phyloP scores from a whole-genome alignment of 257 asterid genomes.

The Paulownia fortunei region DNA sequence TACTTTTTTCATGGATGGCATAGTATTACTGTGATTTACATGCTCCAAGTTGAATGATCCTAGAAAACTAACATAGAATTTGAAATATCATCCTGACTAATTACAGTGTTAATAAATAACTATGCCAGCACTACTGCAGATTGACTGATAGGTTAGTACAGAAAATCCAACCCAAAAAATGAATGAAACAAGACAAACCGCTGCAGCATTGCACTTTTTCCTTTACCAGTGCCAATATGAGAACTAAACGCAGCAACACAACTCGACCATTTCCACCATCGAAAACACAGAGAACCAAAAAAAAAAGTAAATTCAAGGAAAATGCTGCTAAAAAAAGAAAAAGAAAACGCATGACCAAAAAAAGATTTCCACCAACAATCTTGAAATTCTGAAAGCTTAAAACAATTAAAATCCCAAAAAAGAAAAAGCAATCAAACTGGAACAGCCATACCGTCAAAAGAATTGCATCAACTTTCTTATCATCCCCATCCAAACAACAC shows the following conservation, averaged over 20 bases:
- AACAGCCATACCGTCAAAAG: conserved; percentile 62
- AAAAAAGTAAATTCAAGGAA: too few relatives aligned
- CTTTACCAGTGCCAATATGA: too few relatives aligned
- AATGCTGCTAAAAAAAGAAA: too few relatives aligned
- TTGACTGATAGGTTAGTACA: neutral
- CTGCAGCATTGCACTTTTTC: too few relatives aligned
- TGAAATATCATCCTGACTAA: neutral
- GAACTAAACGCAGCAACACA: neutral
- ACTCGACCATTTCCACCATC: neutral
- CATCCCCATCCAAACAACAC: conserved; percentile 48
- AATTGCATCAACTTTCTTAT: conserved; percentile 44
- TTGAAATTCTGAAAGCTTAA: neutral
- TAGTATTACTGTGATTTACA: neutral
- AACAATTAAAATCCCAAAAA: neutral
- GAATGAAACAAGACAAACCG: neutral
- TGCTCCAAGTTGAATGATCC: neutral
- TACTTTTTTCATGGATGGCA: neutral
- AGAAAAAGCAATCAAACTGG: neutral
- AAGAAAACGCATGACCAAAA: too few relatives aligned
- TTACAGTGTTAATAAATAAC: neutral
- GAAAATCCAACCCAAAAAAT: neutral
- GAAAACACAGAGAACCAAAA: too few relatives aligned
- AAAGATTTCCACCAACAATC: neutral
- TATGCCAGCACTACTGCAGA: neutral
- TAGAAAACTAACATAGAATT: neutral